A percentile compares a stretch with the other conserved stretches of the same genome.
Conservation (phyloP, 192 early-diverging fungal species). For the Coemansia sp. region DNA sequence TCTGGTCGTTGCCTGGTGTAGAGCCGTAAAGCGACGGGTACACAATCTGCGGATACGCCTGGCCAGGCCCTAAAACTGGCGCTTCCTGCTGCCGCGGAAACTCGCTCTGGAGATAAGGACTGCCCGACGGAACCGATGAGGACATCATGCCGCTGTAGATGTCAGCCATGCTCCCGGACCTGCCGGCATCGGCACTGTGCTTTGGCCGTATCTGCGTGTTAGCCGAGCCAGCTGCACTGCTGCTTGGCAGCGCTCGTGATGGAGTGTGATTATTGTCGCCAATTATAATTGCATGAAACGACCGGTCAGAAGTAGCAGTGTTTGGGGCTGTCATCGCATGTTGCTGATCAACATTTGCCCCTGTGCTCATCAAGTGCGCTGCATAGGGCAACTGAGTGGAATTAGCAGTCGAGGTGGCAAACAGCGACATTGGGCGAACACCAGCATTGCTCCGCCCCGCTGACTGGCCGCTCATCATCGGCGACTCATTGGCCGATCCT, state of each 20-base stretch:
- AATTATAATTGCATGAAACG: conserved; percentile 52
- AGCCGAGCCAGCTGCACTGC: conserved; percentile 8
- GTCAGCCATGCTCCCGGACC: conserved; percentile 9
- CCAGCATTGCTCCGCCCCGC: conserved; percentile 16
- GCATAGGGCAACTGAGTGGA: conserved; percentile 6
- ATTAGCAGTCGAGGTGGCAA: conserved; percentile 4
- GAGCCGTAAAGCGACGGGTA: conserved; percentile 18
- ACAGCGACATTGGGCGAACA: conserved; percentile 27
- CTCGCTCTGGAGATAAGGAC: conserved; percentile 22
- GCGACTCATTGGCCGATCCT: conserved; percentile 4
- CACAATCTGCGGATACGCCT: conserved; percentile 15
- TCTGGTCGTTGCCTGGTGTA: not conserved
- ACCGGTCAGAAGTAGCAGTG: conserved; percentile 39
- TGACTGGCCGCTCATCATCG: conserved; percentile 18
- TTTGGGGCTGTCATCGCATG: conserved; percentile 26
- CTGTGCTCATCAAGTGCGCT: conserved; percentile 1
- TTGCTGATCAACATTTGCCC: conserved; percentile 1
- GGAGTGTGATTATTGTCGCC: conserved; percentile 33
- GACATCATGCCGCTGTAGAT: conserved; percentile 26
- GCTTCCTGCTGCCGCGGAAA: not conserved
- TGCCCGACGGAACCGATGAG: conserved; percentile 31
- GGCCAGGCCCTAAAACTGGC: not conserved
- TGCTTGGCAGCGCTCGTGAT: conserved; percentile 1
- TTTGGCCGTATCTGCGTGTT: conserved; percentile 18
- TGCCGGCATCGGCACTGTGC: conserved; percentile 24